A percentile compares a stretch with the other conserved stretches of the same genome.
Conservation (phyloP, 345 rosid species). For the Carallia pectinifolia region DNA sequence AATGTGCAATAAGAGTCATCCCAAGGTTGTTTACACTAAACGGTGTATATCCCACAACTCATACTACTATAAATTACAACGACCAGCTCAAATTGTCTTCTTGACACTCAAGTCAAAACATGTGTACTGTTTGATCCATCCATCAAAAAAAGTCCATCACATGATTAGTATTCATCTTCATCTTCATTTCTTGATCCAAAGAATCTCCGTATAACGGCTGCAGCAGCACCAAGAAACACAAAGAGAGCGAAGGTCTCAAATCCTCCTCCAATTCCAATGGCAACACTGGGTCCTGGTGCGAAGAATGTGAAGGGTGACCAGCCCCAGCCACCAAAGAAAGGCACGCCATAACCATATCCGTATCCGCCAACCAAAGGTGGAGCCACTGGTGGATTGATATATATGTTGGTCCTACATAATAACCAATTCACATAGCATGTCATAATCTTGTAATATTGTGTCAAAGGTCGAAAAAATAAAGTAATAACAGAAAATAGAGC, state of each 20-base stretch:
- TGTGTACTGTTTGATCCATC: background rate
- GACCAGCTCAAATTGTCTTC: background rate
- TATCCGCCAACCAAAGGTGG: constrained; percentile 96
- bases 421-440: background rate
- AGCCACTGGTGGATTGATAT: constrained; percentile 75
- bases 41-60: background rate
- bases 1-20: background rate
- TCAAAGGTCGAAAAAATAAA: background rate
- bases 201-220: constrained; percentile 69
- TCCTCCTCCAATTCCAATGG: constrained; percentile 81
- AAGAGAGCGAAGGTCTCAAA: constrained; percentile 62
- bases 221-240: constrained; percentile 73
- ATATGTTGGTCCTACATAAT: constrained; percentile 75
- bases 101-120: background rate
- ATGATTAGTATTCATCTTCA: constrained; percentile 49
- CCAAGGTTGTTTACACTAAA: background rate
- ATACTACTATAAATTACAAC: background rate
- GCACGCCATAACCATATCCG: constrained; percentile 75
- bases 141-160: background rate
- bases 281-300: constrained; percentile 82
- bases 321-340: constrained; percentile 88
- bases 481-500: too few relatives aligned
- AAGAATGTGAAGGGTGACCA: constrained; percentile 97
- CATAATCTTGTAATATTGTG: background rate
- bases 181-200: constrained; percentile 46